phyloP scores from a whole-genome alignment of 2,329 filamentous ascomycete species.

The Thermochaetoides dissita region DNA sequence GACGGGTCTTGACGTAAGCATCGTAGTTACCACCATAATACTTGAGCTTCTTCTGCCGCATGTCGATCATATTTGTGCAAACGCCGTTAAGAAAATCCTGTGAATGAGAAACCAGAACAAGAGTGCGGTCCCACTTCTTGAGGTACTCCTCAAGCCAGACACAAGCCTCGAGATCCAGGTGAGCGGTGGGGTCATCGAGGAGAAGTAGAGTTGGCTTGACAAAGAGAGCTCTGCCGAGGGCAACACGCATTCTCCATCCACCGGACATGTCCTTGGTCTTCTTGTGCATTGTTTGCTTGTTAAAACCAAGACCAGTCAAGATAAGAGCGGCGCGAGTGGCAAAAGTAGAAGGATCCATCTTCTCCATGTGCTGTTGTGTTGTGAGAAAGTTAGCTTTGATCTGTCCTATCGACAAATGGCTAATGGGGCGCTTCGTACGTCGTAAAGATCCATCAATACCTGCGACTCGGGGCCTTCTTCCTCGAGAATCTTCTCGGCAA shows the following conservation, averaged over 20 bases:
- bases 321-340: constrained; percentile 90
- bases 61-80: constrained; percentile 96
- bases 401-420: too few species aligned
- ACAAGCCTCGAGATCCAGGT: constrained; percentile 97
- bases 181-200: constrained; percentile 94
- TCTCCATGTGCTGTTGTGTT: constrained; percentile 72
- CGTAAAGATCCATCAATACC: constrained; percentile 84
- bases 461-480: constrained; percentile 83
- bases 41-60: constrained; percentile 73
- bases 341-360: constrained; percentile 97
- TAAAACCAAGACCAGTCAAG: constrained; percentile 96
- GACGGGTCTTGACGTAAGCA: constrained; percentile 85
- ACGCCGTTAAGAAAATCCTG: constrained; percentile 99
- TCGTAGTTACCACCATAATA: constrained; percentile 99
- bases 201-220: constrained; percentile 92
- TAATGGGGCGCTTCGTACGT: constrained; percentile 42
- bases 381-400: too few species aligned
- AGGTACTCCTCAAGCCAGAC: constrained; percentile 99
- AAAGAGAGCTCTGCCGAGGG: constrained; percentile 92
- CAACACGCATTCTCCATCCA: constrained; percentile 99
- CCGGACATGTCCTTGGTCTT: constrained; percentile 99
- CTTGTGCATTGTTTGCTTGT: constrained; percentile 95
- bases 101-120: constrained; percentile 92
- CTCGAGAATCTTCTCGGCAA: constrained; percentile 83
- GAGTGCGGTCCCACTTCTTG: constrained; percentile 98